These are phyloP conservation scores for Pythium scleroteichum DNA, from an alignment of 352 stramenopile genomes.

Conservation along the genomic window DNA sequence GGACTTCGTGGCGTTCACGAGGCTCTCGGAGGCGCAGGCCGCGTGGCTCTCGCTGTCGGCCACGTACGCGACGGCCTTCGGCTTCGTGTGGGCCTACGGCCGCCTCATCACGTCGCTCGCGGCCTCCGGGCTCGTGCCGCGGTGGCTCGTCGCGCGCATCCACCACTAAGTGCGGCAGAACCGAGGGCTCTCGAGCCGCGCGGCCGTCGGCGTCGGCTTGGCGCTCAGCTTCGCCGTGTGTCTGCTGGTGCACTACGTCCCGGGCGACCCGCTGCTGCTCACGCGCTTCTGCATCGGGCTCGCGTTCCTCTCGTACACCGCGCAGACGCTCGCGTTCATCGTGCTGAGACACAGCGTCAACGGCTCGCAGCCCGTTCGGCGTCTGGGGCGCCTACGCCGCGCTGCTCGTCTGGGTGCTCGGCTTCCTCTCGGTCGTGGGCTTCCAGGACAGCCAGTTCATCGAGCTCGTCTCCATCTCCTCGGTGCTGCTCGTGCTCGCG, in stretches of 20 bases:
- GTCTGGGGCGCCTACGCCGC: slow-evolving; percentile 11
- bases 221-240: slow-evolving; percentile 19
- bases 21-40: slow-evolving; percentile 3
- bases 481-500: slow-evolving; percentile 3
- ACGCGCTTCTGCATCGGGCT: slow-evolving; percentile 10
- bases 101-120: slow-evolving; percentile 20
- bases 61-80: slow-evolving; percentile 24
- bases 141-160: slow-evolving; percentile 5
- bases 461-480: slow-evolving; percentile 3
- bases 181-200: slow-evolving; percentile 1
- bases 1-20: slow-evolving; percentile 20
- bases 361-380: slow-evolving; percentile 25
- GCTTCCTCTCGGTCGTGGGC: slow-evolving; percentile 17
- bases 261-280: neutral
- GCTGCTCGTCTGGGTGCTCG: slow-evolving; percentile 17
- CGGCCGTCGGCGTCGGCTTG: slow-evolving; percentile 9
- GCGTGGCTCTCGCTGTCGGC: slow-evolving; percentile 24
- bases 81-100: slow-evolving; percentile 29
- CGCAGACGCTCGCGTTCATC: slow-evolving; percentile 17
- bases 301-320: slow-evolving; percentile 22
- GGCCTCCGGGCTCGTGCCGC: slow-evolving; percentile 19
- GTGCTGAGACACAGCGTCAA: neutral
- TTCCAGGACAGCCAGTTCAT: slow-evolving; percentile 1
- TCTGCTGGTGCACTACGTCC: slow-evolving; percentile 13
- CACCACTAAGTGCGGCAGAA: slow-evolving; percentile 8